These are phyloP conservation scores for Ustilago tritici DNA, from an alignment of 1,284 basidiomycete genomes.

Conservation along the genomic window DNA sequence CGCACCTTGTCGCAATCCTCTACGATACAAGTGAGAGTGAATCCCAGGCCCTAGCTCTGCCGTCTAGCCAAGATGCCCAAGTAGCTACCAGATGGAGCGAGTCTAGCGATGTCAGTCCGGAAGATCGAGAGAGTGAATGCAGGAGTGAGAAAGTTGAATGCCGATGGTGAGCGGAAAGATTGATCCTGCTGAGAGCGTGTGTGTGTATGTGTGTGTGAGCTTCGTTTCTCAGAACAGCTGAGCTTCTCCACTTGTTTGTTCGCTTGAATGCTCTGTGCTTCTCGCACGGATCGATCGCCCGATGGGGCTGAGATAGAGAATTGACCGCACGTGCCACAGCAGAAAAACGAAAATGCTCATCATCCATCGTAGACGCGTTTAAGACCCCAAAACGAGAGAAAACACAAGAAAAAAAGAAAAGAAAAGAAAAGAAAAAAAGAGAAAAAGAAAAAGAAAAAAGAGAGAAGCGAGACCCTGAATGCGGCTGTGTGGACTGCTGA, in stretches of 20 bases:
- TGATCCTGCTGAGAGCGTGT: not conserved
- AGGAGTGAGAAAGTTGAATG: not conserved
- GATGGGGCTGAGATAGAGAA: not conserved
- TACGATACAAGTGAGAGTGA: not conserved
- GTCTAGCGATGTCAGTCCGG: not conserved
- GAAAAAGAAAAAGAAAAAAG: not conserved
- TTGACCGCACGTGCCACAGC: not conserved
- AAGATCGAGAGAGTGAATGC: not conserved
- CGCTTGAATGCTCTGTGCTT: not conserved
- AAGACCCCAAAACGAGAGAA: not conserved
- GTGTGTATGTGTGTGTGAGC: not conserved
- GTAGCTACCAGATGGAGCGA: not conserved
- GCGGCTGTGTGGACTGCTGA: not conserved
- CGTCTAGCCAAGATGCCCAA: not conserved
- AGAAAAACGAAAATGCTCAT: not conserved
- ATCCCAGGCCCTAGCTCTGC: not conserved
- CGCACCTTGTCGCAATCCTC: not conserved
- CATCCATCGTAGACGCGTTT: not conserved
- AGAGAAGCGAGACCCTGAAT: not conserved
- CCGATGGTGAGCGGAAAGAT: not conserved
- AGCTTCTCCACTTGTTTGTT: constrained; percentile 5
- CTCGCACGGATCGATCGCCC: constrained; percentile 13
- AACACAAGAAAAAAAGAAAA: not conserved
- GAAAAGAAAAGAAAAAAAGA: not conserved
- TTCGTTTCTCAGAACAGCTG: not conserved